Conservation (phyloP, 345 rosid species). For the Conringia planisiliqua region DNA sequence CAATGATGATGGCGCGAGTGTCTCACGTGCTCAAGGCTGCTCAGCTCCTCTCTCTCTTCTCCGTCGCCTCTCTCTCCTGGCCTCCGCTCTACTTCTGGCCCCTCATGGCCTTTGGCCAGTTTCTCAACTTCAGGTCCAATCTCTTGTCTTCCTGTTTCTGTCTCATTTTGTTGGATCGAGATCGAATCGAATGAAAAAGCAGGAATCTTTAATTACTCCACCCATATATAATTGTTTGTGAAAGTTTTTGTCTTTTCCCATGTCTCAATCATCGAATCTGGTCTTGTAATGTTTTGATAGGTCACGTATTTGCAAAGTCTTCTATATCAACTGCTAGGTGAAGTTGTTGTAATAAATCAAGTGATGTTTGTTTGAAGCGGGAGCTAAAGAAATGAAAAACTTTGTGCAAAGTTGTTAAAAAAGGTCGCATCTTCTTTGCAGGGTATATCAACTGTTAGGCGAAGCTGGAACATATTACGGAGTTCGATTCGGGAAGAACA, state of each 20-base stretch:
- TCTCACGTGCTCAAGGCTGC: constrained; percentile 70
- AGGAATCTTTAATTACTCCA: background rate
- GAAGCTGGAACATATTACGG: constrained; percentile 92
- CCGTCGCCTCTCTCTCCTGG: constrained; percentile 71
- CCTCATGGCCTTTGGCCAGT: constrained; percentile 77
- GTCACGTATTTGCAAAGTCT: background rate
- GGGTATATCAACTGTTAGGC: constrained; percentile 89
- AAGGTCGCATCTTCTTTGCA: constrained; percentile 31
- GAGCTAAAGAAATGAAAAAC: too few species aligned
- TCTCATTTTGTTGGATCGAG: background rate
- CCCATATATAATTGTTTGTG: background rate
- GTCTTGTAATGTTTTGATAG: too few species aligned
- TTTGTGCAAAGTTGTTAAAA: background rate
- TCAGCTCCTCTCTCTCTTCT: constrained; percentile 67
- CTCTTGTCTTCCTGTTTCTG: background rate
- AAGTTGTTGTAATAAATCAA: too few species aligned
- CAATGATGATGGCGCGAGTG: constrained; percentile 65
- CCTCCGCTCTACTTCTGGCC: constrained; percentile 93
- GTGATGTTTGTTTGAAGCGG: too few species aligned
- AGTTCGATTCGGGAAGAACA: constrained; percentile 70
- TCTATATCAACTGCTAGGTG: background rate
- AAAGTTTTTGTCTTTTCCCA: background rate
- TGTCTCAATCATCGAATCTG: background rate
- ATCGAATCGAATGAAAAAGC: background rate
- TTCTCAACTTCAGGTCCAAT: constrained; percentile 77